A percentile compares a stretch with the other conserved stretches of the same genome.
These are phyloP conservation scores for Fusarium oligoseptatum DNA, from an alignment of 2,329 filamentous ascomycete species.

Conservation along the genomic window DNA sequence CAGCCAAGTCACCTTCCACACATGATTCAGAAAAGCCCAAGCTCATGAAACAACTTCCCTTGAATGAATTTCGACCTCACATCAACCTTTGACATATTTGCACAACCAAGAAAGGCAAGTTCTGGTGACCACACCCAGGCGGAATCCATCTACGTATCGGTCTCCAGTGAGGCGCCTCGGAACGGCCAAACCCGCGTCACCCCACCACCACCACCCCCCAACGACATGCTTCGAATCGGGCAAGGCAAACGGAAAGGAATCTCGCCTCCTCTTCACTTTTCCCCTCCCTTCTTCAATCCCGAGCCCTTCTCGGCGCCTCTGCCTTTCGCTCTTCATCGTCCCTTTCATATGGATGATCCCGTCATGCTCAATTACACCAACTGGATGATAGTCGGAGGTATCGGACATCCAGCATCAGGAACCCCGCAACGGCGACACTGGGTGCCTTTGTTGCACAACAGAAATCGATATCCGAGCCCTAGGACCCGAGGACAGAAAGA, in stretches of 20 bases:
- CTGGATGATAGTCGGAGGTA: neutral
- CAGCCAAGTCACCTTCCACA: neutral
- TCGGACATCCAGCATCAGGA: neutral
- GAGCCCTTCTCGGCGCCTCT: neutral
- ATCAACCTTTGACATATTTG: neutral
- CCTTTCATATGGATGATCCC: neutral
- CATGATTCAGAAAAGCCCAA: neutral
- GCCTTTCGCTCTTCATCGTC: neutral
- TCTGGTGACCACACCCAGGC: neutral
- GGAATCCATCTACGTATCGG: slow-evolving; percentile 1
- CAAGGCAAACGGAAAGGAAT: slow-evolving; percentile 10
- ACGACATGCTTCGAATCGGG: slow-evolving; percentile 26
- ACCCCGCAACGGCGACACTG: slow-evolving; percentile 18
- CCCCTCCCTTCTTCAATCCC: neutral
- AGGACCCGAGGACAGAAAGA: neutral
- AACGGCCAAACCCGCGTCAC: slow-evolving; percentile 35
- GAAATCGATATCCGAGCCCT: neutral
- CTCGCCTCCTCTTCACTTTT: neutral
- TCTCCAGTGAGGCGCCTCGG: slow-evolving; percentile 18
- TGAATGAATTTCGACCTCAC: neutral
- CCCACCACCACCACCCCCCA: slow-evolving; percentile 39
- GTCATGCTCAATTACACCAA: neutral
- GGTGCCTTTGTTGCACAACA: neutral
- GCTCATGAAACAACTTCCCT: neutral
- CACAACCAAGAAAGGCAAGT: neutral